Evolutionary conservation across 768 basidiomycete genomes (phyloP), one percentile per base, ranked within the genome.

Genomic region (Psilocybe tampanensis): DNA sequence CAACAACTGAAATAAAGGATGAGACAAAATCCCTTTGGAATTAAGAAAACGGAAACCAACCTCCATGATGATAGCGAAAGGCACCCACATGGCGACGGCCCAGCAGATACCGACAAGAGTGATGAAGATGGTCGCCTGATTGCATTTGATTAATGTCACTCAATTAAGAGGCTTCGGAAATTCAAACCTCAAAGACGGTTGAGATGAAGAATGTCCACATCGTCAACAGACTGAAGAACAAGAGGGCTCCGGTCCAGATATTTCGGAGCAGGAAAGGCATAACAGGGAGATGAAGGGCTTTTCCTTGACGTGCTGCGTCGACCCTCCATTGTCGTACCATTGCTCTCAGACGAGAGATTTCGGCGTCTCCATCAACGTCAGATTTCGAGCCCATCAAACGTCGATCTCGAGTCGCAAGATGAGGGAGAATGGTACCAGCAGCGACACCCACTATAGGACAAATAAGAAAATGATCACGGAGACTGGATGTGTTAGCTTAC

Each of bases 1-100:
- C 58, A 94, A 74, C 59, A 89, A 81, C 88, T 93, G 59, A 26
- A 47, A 8, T 45, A 43, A 19, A 47, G 2, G 13, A 19, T 29
- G 19, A 19, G 39, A 48, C 22, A 50, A 50, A n/a, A 57, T 18
- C 44, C 36, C 4, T 13, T 13, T 3, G 12, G 47, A 11, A 26
- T 39, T 17, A 6, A 9, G 47, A 33, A 41, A 23, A 48, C 19
- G 19, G 32, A 23, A 3, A 64, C 81, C 48, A 60, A 85, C 94
- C 85, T 95, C 95, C 95, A 98, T 98, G 73, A 98, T 93, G 66
- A 97, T 94, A 18, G 95, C 91, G 63, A 97, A 97, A 2, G 95
- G 95, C 15, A 93, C 92, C 95, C 95, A 97, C 75, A 92, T 93
- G n/a, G 95, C 93, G 39, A 97, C 92, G 9, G 94, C 92, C 95